Evolutionary conservation across 352 stramenopile species (phyloP).

Genomic region (Phytopythium kandeliae): DNA sequence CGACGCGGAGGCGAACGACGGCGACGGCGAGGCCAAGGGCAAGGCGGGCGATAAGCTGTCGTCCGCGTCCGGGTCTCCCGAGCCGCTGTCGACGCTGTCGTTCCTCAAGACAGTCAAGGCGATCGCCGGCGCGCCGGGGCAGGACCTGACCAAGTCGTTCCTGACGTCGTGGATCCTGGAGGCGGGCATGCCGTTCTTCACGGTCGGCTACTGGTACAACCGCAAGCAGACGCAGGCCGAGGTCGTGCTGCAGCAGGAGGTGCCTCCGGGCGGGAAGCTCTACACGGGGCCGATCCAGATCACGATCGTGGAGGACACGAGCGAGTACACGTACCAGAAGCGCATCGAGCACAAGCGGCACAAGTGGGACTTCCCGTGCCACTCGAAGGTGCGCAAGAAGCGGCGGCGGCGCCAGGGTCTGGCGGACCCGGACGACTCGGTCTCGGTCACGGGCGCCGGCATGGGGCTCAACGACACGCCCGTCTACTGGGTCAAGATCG

Average conservation of each 20-base stretch:
- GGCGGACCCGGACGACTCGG: slow-evolving; percentile 70
- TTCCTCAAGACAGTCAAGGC: slow-evolving; percentile 80
- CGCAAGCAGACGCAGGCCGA: slow-evolving; percentile 84
- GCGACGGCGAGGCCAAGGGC: slow-evolving; percentile 10
- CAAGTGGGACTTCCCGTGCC: slow-evolving; percentile 84
- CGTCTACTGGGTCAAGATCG: slow-evolving; percentile 86
- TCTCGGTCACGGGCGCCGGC: slow-evolving; percentile 64
- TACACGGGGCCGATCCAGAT: slow-evolving; percentile 80
- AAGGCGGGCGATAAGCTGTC: slow-evolving; percentile 11
- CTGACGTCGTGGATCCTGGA: slow-evolving; percentile 79
- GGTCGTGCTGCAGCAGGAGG: slow-evolving; percentile 78
- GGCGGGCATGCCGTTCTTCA: slow-evolving; percentile 82
- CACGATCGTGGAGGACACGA: slow-evolving; percentile 83
- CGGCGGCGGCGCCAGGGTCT: slow-evolving; percentile 76
- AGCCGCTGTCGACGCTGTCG: slow-evolving; percentile 70
- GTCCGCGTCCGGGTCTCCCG: slow-evolving; percentile 11
- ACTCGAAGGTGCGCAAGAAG: slow-evolving; percentile 87
- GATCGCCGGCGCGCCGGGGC: slow-evolving; percentile 65
- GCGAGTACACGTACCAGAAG: slow-evolving; percentile 76
- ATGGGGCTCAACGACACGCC: slow-evolving; percentile 86
- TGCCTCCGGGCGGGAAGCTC: slow-evolving; percentile 71
- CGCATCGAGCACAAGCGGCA: slow-evolving; percentile 80
- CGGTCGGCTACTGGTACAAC: slow-evolving; percentile 87
- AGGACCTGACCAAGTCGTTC: slow-evolving; percentile 80
- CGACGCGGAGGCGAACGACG: slow-evolving; percentile 32